phyloP scores from a whole-genome alignment of 371 early-diverging fungal species.

The Capillidium rhysosporum region DNA sequence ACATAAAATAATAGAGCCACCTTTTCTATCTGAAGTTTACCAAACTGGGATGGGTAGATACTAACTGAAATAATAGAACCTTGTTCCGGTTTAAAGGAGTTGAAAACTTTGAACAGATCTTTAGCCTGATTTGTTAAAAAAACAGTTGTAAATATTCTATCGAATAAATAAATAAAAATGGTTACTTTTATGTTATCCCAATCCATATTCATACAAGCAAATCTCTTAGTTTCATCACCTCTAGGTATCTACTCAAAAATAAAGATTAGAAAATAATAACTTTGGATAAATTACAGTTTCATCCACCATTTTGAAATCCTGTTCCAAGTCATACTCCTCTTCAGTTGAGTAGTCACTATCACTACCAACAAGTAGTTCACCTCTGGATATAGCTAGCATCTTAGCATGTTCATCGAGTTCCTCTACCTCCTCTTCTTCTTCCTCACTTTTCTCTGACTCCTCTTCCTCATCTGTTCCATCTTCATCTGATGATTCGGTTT shows the following conservation, averaged over 20 bases:
- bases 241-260: slow-evolving; percentile 32
- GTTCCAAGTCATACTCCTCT: slow-evolving; percentile 8
- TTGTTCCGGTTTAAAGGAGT: slow-evolving; percentile 58
- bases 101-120: slow-evolving; percentile 76
- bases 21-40: slow-evolving; percentile 63
- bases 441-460: slow-evolving; percentile 12
- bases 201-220: slow-evolving; percentile 92
- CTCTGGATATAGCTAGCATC: slow-evolving; percentile 37
- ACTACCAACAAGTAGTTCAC: slow-evolving; percentile 23
- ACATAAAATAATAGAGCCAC: slow-evolving; percentile 15
- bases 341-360: slow-evolving; percentile 20
- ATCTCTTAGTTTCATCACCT: slow-evolving; percentile 70
- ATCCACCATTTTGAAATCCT: neutral
- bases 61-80: slow-evolving; percentile 54
- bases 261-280: slow-evolving; percentile 8
- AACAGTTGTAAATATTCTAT: neutral
- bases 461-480: slow-evolving; percentile 12
- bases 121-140: slow-evolving; percentile 21
- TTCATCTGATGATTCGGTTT: slow-evolving; percentile 11
- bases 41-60: slow-evolving; percentile 91
- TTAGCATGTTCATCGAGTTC: slow-evolving; percentile 46
- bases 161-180: neutral
- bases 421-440: slow-evolving; percentile 13
- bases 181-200: slow-evolving; percentile 74
- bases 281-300: slow-evolving; percentile 2